Evolutionary conservation across 2,329 filamentous ascomycete species (phyloP).

Genomic region (Eutypa lata): DNA sequence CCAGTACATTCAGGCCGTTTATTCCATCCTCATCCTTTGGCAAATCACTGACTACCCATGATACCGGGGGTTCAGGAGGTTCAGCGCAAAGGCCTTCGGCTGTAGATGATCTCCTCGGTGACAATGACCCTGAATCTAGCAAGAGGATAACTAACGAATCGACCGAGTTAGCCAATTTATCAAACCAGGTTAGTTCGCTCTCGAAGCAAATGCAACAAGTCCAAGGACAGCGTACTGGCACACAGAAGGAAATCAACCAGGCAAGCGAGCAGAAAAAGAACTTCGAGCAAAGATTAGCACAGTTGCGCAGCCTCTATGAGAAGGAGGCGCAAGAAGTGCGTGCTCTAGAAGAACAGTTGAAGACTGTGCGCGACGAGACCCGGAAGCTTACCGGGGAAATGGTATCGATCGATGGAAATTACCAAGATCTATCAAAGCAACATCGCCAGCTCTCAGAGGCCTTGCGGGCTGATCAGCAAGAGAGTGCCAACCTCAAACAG

Average conservation of each 20-base stretch:
- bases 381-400: conserved; percentile 81
- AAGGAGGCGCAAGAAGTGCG: conserved; percentile 88
- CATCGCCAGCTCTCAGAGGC: conserved; percentile 72
- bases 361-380: conserved; percentile 72
- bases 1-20: conserved; percentile 78
- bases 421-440: conserved; percentile 78
- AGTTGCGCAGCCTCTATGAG: conserved; percentile 85
- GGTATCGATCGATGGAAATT: conserved; percentile 75
- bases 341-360: conserved; percentile 78
- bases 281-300: conserved; percentile 83
- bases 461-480: conserved; percentile 82
- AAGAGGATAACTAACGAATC: conserved; percentile 87
- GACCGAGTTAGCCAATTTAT: conserved; percentile 89
- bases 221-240: conserved; percentile 73
- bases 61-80: conserved; percentile 61
- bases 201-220: conserved; percentile 94
- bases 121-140: conserved; percentile 83
- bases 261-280: conserved; percentile 85
- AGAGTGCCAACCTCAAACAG: conserved; percentile 83
- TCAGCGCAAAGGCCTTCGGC: conserved; percentile 46
- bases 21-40: conserved; percentile 91
- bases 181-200: conserved; percentile 88
- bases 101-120: conserved; percentile 84
- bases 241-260: conserved; percentile 79
- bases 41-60: conserved; percentile 72